These are phyloP conservation scores for Diplotaxis tenuifolia DNA, from an alignment of 345 rosid species.

Conservation along the genomic window DNA sequence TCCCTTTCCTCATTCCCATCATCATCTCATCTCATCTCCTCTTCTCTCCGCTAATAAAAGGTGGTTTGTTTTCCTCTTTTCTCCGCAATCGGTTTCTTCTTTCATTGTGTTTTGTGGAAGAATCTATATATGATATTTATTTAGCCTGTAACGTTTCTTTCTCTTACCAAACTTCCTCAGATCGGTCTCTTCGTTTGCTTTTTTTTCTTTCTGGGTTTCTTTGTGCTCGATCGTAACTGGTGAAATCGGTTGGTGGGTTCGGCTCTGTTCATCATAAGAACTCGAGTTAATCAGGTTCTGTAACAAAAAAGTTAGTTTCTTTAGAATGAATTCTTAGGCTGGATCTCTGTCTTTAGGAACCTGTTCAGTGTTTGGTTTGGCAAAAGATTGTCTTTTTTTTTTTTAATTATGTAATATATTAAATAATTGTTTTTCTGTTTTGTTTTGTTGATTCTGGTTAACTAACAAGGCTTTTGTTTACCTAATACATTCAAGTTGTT, in stretches of 20 bases:
- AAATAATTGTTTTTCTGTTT: background rate
- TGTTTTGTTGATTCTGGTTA: background rate
- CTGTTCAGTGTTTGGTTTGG: conserved; percentile 4
- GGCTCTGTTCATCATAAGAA: background rate
- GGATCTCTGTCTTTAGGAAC: conserved; percentile 23
- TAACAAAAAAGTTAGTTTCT: background rate
- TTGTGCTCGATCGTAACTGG: conserved; percentile 2
- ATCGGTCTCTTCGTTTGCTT: conserved; percentile 6
- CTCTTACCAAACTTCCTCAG: conserved; percentile 28
- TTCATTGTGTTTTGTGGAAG: conserved; percentile 14
- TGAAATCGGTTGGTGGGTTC: conserved; percentile 27
- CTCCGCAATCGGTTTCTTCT: conserved; percentile 31
- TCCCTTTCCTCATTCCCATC: conserved; percentile 31
- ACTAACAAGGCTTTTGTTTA: background rate
- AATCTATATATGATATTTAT: background rate
- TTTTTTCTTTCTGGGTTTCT: background rate
- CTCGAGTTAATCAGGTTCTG: conserved; percentile 8
- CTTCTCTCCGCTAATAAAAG: conserved; percentile 4
- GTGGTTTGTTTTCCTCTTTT: conserved; percentile 16
- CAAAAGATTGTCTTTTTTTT: background rate
- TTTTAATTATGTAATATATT: background rate
- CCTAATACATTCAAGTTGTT: background rate
- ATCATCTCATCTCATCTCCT: background rate
- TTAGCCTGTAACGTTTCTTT: conserved; percentile 12
- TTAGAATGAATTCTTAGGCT: conserved; percentile 14